Percentiles rank a stretch among this genome's conserved stretches.
Conservation (phyloP, 2,329 filamentous ascomycete species). For the Chaetomium sp. region DNA sequence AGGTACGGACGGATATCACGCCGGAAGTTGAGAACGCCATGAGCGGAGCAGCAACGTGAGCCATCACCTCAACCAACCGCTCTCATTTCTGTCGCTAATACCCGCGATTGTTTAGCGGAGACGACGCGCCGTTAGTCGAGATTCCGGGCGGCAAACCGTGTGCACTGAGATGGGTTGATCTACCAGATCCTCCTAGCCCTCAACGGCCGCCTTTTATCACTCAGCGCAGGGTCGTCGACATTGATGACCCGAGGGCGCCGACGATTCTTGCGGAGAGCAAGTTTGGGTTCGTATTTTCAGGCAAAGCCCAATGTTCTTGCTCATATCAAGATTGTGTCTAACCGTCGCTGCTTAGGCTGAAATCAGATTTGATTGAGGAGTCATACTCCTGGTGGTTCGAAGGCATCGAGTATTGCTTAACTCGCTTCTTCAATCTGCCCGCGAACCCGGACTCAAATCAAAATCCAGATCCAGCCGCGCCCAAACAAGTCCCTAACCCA, state of each 20-base stretch:
- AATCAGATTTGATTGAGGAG: conserved; percentile 48
- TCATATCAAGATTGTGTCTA: background rate
- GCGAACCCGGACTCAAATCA: conserved; percentile 20
- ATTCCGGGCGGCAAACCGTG: conserved; percentile 34
- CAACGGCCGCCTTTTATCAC: conserved; percentile 36
- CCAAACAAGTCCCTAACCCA: conserved; percentile 32
- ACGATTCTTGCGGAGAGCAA: conserved; percentile 46
- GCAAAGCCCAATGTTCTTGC: background rate
- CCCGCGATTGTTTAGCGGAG: background rate
- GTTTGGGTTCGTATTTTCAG: conserved; percentile 38
- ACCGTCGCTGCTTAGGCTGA: conserved; percentile 35
- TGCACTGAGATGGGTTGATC: conserved; percentile 51
- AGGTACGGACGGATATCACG: conserved; percentile 48
- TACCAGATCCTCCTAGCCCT: conserved; percentile 50
- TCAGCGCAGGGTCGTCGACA: conserved; percentile 50
- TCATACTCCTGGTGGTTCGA: conserved; percentile 47
- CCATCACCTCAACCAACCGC: background rate
- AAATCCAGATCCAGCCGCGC: conserved; percentile 23
- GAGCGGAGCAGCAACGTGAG: conserved; percentile 3
- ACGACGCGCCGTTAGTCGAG: background rate
- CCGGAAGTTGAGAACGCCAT: conserved; percentile 28
- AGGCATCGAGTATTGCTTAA: conserved; percentile 49
- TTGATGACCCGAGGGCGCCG: conserved; percentile 44
- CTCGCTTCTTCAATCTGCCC: conserved; percentile 24
- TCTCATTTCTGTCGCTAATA: background rate